Conservation (phyloP, 345 rosid species). For the Gynandropsis gynandra region DNA sequence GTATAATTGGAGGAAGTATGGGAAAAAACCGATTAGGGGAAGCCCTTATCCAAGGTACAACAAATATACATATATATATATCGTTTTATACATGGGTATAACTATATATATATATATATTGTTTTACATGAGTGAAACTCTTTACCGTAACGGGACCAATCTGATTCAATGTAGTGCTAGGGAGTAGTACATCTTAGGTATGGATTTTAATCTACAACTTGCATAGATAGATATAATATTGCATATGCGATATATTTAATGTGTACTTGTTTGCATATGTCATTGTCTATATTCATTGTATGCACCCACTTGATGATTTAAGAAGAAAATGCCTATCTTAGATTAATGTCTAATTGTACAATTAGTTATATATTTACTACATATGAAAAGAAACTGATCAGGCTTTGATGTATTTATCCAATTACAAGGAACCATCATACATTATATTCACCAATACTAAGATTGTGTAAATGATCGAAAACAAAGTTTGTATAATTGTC, state of each 20-base stretch:
- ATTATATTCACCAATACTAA: no score
- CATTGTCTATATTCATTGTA: constrained; percentile 11
- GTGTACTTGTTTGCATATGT: constrained; percentile 17
- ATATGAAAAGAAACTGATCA: no score
- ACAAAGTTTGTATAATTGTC: no score
- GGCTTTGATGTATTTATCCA: no score
- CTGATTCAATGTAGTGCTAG: not conserved
- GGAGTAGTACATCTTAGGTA: no score
- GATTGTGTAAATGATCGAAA: no score
- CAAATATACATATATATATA: not conserved
- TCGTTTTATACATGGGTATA: not conserved
- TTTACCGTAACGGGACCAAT: not conserved
- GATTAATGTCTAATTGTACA: constrained; percentile 18
- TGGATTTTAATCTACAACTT: not conserved
- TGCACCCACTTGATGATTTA: constrained; percentile 20
- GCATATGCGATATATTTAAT: no score
- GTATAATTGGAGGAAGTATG: constrained; percentile 43
- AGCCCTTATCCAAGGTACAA: constrained; percentile 37
- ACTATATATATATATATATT: not conserved
- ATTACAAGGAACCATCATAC: no score
- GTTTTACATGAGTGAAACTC: not conserved
- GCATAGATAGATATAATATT: no score
- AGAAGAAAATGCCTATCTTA: constrained; percentile 5
- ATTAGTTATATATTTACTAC: no score
- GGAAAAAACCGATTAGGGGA: constrained; percentile 37